A percentile compares a stretch with the other conserved stretches of the same genome.
phyloP scores from a whole-genome alignment of 768 basidiomycete genomes.

The Tricholoma terreum region DNA sequence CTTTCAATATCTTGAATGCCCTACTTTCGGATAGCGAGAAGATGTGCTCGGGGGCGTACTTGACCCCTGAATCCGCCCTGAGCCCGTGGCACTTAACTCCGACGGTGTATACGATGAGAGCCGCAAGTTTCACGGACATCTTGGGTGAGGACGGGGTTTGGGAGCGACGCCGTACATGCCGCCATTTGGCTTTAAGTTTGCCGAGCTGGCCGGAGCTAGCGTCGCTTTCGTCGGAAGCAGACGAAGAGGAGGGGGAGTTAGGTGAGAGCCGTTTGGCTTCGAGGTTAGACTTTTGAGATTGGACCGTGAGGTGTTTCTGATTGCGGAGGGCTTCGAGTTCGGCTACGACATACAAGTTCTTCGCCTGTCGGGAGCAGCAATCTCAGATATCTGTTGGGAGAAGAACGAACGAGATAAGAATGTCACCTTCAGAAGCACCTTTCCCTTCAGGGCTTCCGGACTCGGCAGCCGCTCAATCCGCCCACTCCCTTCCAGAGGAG shows the following conservation, averaged over 20 bases:
- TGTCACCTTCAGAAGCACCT: slow-evolving; percentile 78
- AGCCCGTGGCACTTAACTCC: slow-evolving; percentile 94
- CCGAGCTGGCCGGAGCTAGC: not conserved
- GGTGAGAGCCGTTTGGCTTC: not conserved
- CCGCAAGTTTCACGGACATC: slow-evolving; percentile 73
- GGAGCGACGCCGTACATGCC: not conserved
- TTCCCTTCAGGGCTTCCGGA: slow-evolving; percentile 75
- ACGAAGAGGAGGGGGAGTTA: not conserved
- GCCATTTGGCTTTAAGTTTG: slow-evolving; percentile 16
- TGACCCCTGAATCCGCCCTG: slow-evolving; percentile 63
- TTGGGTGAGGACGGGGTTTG: slow-evolving; percentile 45
- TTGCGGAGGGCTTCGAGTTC: slow-evolving; percentile 57
- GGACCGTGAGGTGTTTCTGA: slow-evolving; percentile 10
- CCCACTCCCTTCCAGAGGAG: slow-evolving; percentile 40
- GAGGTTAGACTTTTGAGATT: not conserved
- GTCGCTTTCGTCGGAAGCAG: not conserved
- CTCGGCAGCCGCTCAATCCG: slow-evolving; percentile 67
- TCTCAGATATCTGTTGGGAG: not conserved
- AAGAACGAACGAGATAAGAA: not conserved
- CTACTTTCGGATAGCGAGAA: slow-evolving; percentile 90
- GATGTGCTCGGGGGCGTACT: slow-evolving; percentile 84
- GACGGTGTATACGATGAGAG: slow-evolving; percentile 88
- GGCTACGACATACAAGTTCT: slow-evolving; percentile 57
- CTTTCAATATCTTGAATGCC: slow-evolving; percentile 72
- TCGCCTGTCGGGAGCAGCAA: slow-evolving; percentile 43